Percentiles rank a stretch among this genome's conserved stretches.
phyloP scores from a whole-genome alignment of 1,284 basidiomycete species.

The Trichosporon sp. region DNA sequence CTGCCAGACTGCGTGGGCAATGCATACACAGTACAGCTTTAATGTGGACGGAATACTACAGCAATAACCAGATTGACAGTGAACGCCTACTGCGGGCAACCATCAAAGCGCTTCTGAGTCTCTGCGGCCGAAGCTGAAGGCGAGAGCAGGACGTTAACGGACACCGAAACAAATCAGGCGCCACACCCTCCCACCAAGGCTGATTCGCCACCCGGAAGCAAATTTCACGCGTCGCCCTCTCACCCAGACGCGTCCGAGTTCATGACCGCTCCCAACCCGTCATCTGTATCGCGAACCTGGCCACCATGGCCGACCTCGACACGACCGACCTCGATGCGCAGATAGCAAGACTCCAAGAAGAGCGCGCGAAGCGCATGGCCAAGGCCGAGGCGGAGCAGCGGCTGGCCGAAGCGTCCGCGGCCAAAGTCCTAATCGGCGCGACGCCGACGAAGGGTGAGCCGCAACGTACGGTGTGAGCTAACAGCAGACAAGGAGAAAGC shows the following conservation, averaged over 20 bases:
- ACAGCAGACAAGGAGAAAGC: conserved; percentile 1
- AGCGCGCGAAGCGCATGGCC: conserved; percentile 20
- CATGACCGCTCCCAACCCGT: neutral
- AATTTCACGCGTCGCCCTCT: neutral
- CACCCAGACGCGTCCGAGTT: neutral
- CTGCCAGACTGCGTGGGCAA: too few relatives aligned
- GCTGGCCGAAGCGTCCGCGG: conserved; percentile 24
- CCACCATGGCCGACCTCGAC: conserved; percentile 13
- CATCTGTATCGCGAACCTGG: neutral
- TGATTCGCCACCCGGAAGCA: neutral
- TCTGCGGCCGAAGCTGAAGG: too few relatives aligned
- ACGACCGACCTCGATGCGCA: conserved; percentile 35
- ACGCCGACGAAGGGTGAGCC: conserved; percentile 32
- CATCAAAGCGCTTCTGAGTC: too few relatives aligned
- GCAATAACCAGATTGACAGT: too few relatives aligned
- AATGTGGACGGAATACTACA: too few relatives aligned
- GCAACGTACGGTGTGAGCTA: neutral
- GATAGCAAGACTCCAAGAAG: conserved; percentile 34
- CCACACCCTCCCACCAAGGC: neutral
- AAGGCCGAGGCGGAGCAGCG: conserved; percentile 18
- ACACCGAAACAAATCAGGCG: conserved; percentile 1
- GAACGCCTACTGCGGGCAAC: too few relatives aligned
- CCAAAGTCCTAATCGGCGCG: conserved; percentile 32
- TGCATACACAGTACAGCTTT: too few relatives aligned
- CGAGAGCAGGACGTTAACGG: too few relatives aligned